phyloP scores from a whole-genome alignment of 2,329 filamentous ascomycete species.

The Fusarium circinatum region DNA sequence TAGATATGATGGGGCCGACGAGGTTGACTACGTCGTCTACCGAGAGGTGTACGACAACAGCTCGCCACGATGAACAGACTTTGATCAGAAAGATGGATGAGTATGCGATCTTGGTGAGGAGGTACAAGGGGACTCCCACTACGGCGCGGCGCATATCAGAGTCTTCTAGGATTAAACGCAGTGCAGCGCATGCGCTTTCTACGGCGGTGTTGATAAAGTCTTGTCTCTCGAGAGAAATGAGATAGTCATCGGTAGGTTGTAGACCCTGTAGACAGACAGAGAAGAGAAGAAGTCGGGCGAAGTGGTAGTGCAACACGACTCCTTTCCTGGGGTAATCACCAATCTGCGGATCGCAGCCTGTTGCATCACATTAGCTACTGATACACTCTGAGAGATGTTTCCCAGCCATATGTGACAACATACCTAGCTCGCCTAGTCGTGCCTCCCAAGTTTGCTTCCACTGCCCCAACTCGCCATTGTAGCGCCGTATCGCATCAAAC shows the following conservation, averaged over 20 bases:
- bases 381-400: too few species aligned
- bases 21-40: background rate
- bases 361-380: background rate
- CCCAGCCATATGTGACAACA: background rate
- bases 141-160: background rate
- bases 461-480: background rate
- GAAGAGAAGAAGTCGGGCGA: background rate
- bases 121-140: background rate
- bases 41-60: background rate
- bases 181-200: background rate
- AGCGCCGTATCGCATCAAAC: background rate
- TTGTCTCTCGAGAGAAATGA: background rate
- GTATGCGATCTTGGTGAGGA: background rate
- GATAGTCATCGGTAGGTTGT: background rate
- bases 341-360: background rate
- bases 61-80: background rate
- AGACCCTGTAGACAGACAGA: background rate
- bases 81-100: background rate
- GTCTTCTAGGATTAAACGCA: background rate
- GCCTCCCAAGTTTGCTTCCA: background rate
- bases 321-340: background rate
- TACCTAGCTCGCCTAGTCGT: background rate
- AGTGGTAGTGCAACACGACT: background rate
- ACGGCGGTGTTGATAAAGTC: background rate
- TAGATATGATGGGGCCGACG: background rate